phyloP scores from a whole-genome alignment of 2,329 filamentous ascomycete genomes.

The Chrysoporthe cubensis region DNA sequence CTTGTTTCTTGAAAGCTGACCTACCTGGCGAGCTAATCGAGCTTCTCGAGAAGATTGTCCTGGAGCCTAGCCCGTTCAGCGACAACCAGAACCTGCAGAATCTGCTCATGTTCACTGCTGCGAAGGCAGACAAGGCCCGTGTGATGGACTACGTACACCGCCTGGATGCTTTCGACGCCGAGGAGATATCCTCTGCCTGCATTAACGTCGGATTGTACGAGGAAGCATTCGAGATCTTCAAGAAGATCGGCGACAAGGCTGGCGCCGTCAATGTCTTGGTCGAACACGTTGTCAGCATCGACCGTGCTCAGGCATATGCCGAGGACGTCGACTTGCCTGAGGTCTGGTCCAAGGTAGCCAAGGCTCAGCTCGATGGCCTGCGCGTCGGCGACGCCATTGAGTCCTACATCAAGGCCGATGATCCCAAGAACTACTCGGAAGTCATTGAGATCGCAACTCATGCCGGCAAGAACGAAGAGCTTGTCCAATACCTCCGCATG shows the following conservation, averaged over 20 bases:
- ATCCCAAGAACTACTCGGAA: constrained; percentile 90
- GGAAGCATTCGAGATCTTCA: constrained; percentile 97
- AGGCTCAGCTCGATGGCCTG: constrained; percentile 95
- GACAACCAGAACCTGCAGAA: constrained; percentile 98
- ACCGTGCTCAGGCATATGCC: constrained; percentile 92
- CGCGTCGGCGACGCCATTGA: constrained; percentile 91
- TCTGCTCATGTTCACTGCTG: constrained; percentile 91
- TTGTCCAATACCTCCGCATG: constrained; percentile 97
- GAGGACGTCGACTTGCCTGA: constrained; percentile 92
- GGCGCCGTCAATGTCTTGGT: constrained; percentile 90
- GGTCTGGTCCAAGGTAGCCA: constrained; percentile 98
- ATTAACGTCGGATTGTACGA: constrained; percentile 94
- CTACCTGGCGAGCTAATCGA: constrained; percentile 94
- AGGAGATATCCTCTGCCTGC: constrained; percentile 91
- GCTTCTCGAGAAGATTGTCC: constrained; percentile 96
- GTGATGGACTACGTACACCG: constrained; percentile 97
- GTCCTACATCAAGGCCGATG: constrained; percentile 93
- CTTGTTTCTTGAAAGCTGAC: constrained; percentile 89
- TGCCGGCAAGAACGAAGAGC: constrained; percentile 95
- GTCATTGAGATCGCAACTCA: constrained; percentile 96
- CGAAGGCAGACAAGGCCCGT: constrained; percentile 92
- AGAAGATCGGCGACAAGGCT: constrained; percentile 90
- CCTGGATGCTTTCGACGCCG: constrained; percentile 84
- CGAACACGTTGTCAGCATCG: constrained; percentile 96
- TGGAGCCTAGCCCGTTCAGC: constrained; percentile 99